Conservation (phyloP, 164 flowering plant genomes). For the Aristolochia contorta region DNA sequence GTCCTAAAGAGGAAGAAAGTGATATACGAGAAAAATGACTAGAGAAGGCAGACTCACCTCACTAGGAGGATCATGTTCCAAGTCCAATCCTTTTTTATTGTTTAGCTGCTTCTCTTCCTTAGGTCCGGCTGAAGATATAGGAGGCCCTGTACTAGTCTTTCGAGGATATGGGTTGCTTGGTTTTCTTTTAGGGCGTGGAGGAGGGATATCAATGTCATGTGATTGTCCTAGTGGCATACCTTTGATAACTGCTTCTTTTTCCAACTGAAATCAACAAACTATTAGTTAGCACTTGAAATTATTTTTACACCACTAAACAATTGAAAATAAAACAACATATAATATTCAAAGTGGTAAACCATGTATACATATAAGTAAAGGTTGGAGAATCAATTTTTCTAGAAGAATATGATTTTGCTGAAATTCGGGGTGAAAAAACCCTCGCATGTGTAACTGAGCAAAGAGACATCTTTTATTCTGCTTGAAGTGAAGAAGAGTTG, state of each 20-base stretch:
- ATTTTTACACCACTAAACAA: neutral
- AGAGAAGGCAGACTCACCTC: constrained; percentile 33
- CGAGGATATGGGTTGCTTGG: constrained; percentile 96
- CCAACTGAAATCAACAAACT: constrained; percentile 49
- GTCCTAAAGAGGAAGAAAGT: neutral
- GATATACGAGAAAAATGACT: neutral
- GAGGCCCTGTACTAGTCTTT: constrained; percentile 32
- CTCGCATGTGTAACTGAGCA: no score
- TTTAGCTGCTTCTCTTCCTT: constrained; percentile 38
- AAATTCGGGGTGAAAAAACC: no score
- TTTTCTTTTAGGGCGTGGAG: constrained; percentile 96
- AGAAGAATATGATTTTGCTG: no score
- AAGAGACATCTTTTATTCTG: no score
- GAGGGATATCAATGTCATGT: constrained; percentile 82
- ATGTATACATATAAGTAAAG: no score
- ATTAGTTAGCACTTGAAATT: constrained; percentile 7
- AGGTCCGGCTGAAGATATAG: constrained; percentile 21
- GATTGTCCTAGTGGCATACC: constrained; percentile 73
- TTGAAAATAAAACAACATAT: neutral
- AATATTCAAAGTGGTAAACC: neutral
- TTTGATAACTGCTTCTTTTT: constrained; percentile 73
- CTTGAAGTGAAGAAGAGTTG: no score
- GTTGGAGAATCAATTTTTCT: no score
- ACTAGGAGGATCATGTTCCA: constrained; percentile 42
- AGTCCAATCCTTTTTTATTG: constrained; percentile 31